Evolutionary conservation across 345 rosid genomes (phyloP).

Genomic region (Excoecaria cochinchinensis): DNA sequence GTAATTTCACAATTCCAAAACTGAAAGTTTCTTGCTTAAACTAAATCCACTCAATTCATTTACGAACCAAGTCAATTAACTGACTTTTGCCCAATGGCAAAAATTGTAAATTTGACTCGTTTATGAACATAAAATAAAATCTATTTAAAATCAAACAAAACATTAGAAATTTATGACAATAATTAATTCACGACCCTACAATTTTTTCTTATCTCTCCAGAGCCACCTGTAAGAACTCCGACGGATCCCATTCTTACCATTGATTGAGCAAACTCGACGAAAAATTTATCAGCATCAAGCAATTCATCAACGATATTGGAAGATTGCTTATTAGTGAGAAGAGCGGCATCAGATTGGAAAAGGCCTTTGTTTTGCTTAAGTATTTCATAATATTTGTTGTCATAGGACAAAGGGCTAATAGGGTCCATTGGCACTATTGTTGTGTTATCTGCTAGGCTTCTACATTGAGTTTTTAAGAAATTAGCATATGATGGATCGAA

Average conservation of each 20-base stretch:
- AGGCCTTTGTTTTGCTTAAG: conserved; percentile 46
- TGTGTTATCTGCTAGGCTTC: conserved; percentile 24
- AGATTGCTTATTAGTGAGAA: conserved; percentile 34
- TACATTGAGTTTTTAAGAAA: conserved; percentile 45
- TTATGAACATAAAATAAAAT: neutral
- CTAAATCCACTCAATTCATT: too few species aligned
- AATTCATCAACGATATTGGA: conserved; percentile 1
- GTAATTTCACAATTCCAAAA: too few species aligned
- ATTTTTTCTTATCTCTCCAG: conserved; percentile 57
- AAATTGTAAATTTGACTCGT: too few species aligned
- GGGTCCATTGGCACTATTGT: conserved; percentile 61
- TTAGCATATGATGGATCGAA: conserved; percentile 41
- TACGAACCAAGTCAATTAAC: too few species aligned
- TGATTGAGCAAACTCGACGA: conserved; percentile 51
- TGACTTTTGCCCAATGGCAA: too few species aligned
- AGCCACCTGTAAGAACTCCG: conserved; percentile 38
- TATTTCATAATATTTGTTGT: conserved; percentile 40
- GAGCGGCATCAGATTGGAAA: conserved; percentile 63
- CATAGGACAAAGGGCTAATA: conserved; percentile 38
- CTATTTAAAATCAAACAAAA: neutral
- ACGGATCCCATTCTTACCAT: conserved; percentile 57
- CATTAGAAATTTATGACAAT: neutral
- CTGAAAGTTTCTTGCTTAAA: too few species aligned
- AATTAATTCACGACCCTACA: conserved; percentile 39
- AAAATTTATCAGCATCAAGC: conserved; percentile 30